A percentile compares a stretch with the other conserved stretches of the same genome.
phyloP scores from a whole-genome alignment of 305 asterid species.

The Solanum hybrid region DNA sequence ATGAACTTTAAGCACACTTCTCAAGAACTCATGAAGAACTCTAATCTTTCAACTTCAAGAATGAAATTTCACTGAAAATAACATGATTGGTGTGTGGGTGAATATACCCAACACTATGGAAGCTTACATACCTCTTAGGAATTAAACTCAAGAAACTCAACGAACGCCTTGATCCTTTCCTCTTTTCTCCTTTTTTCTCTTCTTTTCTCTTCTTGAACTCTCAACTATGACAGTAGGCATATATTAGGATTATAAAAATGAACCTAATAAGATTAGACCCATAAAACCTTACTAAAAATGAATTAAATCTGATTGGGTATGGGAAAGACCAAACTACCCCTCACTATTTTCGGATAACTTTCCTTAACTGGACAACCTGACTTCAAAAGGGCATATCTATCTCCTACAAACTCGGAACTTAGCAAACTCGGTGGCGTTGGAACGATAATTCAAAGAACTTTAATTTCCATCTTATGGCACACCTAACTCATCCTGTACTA shows the following conservation, averaged over 20 bases:
- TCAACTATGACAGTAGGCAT: neutral
- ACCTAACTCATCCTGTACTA: neutral
- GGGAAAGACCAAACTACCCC: neutral
- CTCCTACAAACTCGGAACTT: neutral
- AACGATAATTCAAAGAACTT: neutral
- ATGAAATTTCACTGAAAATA: neutral
- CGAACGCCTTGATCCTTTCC: neutral
- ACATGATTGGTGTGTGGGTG: neutral
- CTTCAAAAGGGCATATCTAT: neutral
- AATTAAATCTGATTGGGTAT: neutral
- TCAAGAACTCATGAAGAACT: neutral
- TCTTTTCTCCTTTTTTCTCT: no score
- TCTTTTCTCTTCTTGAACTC: neutral
- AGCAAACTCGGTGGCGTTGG: neutral
- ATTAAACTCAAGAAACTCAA: neutral
- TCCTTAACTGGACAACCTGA: neutral
- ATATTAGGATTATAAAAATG: neutral
- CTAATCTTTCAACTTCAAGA: neutral
- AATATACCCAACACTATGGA: neutral
- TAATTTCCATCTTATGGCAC: neutral
- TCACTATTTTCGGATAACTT: neutral
- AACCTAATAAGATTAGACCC: neutral
- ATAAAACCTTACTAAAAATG: neutral
- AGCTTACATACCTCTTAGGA: neutral
- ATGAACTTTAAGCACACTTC: neutral